Evolutionary conservation across 139 green algal species (phyloP).

Genomic region (Coelastrella sp.): DNA sequence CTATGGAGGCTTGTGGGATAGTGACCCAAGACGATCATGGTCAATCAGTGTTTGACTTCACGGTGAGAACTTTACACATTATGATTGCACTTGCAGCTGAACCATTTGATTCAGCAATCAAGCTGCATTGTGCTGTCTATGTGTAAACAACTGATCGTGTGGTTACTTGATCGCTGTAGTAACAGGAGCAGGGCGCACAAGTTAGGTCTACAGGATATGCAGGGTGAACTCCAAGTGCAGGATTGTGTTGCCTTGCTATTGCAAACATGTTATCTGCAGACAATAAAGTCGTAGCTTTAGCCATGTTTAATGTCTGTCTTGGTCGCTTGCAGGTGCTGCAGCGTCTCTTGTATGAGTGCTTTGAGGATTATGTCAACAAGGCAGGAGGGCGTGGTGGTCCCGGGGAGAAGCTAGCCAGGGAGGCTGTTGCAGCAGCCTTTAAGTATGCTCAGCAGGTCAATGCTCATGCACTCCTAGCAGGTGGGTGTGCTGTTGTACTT

Average conservation of each 20-base stretch:
- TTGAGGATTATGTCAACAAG: conserved; percentile 46
- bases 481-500: conserved; percentile 4
- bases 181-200: too few species aligned
- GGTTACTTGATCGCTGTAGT: too few species aligned
- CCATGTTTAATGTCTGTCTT: background rate
- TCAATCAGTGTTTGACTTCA: conserved; percentile 45
- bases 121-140: too few species aligned
- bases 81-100: too few species aligned
- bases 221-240: too few species aligned
- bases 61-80: background rate
- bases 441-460: conserved; percentile 71
- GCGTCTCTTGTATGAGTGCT: conserved; percentile 53
- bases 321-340: conserved; percentile 53
- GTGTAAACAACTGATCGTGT: too few species aligned
- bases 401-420: conserved; percentile 57
- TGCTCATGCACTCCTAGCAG: conserved; percentile 59
- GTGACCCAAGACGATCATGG: conserved; percentile 39
- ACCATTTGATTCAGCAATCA: background rate
- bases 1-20: conserved; percentile 28
- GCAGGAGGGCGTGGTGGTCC: conserved; percentile 48
- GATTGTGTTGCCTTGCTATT: too few species aligned
- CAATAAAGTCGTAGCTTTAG: too few species aligned
- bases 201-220: too few species aligned
- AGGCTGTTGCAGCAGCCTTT: conserved; percentile 51
- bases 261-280: too few species aligned